Base-by-base conservation (phyloP, 1,284 basidiomycete species). In the Tausonia pullulans region DNA sequence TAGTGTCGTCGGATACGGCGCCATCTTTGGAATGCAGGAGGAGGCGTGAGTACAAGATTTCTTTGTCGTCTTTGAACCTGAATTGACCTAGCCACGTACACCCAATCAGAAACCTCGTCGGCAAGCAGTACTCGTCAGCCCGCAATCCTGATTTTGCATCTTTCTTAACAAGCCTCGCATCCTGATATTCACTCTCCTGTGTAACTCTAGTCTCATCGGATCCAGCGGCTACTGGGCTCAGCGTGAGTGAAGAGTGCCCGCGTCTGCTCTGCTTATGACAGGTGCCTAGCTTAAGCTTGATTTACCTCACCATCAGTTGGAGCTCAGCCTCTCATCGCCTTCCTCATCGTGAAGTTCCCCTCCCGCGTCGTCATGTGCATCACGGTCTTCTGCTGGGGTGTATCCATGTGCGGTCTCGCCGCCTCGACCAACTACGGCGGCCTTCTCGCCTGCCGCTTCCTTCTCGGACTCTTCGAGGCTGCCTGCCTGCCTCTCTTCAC, bases 391-490 rank as follows among this genome's bases (percentile, higher is more conserved):
- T 67, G 68, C 27, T 75, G 75, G 75, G 75, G 75, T 14, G 59
- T 46, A 5, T 58, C 58, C 3, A 60, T 63, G 45, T 54, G 49
- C 58, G 62, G 53, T 3, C 72, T 76, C 71, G 71, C 70, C 27
- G 72, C 71, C 45, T 69, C 71, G 8, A 69, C 68, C 46, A 66
- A 66, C 57, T 74, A 70, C 60, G 65, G 65, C 4, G 62, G 69
- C 2, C 68, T 76, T 7, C 65, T 73, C 43, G 75, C 71, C 9
- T 73, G 70, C 14, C 72, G 75, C 41, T 74, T 76, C 70, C 63
- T 77, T 27, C 70, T 77, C 10, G 76, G 65, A 65, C 72, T 77
- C 1, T 77, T 76, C 62, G 76, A 77, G 62, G 74, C 76, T 1
- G 74, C 73, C 5, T 75, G 74, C 60, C 68, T 77, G 3, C 76